phyloP scores from a whole-genome alignment of 345 rosid genomes.

The Pseudoturritis turrita region DNA sequence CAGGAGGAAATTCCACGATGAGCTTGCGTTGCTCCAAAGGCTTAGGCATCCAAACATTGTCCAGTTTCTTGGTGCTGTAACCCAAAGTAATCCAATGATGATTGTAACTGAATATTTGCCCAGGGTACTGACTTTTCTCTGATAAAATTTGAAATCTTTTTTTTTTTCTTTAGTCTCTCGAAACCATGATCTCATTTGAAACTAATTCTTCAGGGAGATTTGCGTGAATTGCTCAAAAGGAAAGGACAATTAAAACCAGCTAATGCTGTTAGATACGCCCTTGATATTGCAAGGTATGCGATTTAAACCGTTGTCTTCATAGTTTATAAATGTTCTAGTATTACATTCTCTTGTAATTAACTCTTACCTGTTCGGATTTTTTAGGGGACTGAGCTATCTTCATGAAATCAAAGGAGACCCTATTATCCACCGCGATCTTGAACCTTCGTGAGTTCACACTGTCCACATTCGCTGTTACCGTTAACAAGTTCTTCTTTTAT shows the following conservation, averaged over 20 bases:
- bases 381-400: constrained; percentile 92
- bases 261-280: constrained; percentile 68
- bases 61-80: constrained; percentile 96
- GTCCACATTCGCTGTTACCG: neutral
- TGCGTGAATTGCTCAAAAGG: constrained; percentile 49
- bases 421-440: constrained; percentile 94
- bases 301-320: neutral
- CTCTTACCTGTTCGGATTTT: constrained; percentile 6
- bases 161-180: neutral
- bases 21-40: constrained; percentile 90
- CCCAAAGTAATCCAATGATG: constrained; percentile 98
- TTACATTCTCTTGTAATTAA: neutral
- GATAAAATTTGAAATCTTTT: neutral
- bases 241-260: constrained; percentile 58
- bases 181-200: constrained; percentile 2
- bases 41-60: constrained; percentile 94
- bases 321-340: neutral
- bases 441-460: constrained; percentile 86
- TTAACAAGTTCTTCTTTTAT: neutral
- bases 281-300: constrained; percentile 88
- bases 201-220: constrained; percentile 62
- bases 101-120: constrained; percentile 90
- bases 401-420: constrained; percentile 87
- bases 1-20: constrained; percentile 84
- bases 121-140: constrained; percentile 44